Percentiles rank a stretch among this genome's conserved stretches.
These are phyloP conservation scores for Serendipita sp. DNA, from an alignment of 1,284 basidiomycete genomes.

Conservation along the genomic window DNA sequence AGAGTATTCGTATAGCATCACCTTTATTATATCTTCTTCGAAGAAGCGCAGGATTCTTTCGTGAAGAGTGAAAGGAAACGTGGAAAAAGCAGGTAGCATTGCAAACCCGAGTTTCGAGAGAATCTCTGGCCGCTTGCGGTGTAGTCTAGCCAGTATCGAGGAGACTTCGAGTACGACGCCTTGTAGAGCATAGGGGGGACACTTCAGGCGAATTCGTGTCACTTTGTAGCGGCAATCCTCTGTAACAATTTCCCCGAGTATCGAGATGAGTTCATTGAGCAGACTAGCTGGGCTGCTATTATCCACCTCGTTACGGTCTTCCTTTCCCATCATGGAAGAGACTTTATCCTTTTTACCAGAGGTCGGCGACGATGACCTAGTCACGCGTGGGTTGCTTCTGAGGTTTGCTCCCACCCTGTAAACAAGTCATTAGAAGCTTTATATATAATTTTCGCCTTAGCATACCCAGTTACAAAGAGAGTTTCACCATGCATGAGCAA, in stretches of 20 bases:
- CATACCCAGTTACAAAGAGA: neutral
- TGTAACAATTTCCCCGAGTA: conserved; percentile 43
- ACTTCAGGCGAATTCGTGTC: conserved; percentile 36
- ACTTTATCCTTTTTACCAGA: conserved; percentile 1
- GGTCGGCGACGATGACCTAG: neutral
- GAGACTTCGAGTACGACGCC: conserved; percentile 47
- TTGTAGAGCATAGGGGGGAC: conserved; percentile 54
- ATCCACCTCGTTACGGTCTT: neutral
- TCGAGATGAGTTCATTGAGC: conserved; percentile 26
- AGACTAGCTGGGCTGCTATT: conserved; percentile 1
- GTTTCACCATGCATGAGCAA: neutral
- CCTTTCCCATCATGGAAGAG: neutral
- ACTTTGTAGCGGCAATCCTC: conserved; percentile 57
- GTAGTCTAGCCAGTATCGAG: conserved; percentile 39
- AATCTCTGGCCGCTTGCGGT: conserved; percentile 36
- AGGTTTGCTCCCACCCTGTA: neutral
- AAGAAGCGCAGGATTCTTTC: conserved; percentile 46
- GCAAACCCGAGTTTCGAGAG: conserved; percentile 45
- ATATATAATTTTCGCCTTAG: neutral
- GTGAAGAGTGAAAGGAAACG: conserved; percentile 45
- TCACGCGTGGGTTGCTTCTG: neutral
- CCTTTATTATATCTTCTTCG: conserved; percentile 39
- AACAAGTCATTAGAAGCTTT: neutral
- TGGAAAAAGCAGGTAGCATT: conserved; percentile 51
- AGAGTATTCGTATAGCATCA: conserved; percentile 22